These are phyloP conservation scores for Colletotrichum gloeosporioides DNA, from an alignment of 2,329 filamentous ascomycete genomes.

Conservation along the genomic window DNA sequence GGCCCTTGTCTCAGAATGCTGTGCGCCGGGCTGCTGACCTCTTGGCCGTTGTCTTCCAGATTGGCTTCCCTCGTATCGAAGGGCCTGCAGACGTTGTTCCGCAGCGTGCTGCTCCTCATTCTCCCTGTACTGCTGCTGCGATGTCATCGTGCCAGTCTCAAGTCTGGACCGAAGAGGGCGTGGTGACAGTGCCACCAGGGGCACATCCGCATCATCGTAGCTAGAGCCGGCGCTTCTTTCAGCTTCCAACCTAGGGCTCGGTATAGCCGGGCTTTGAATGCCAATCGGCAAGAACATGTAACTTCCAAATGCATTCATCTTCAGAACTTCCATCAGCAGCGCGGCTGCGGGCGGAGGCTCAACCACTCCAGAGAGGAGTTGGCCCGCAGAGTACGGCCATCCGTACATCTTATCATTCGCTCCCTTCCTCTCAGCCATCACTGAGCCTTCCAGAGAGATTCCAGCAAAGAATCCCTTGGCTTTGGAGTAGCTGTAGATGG, in stretches of 20 bases:
- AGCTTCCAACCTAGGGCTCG: not conserved
- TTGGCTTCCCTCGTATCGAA: not conserved
- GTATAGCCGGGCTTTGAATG: not conserved
- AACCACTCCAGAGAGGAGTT: not conserved
- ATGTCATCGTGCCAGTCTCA: not conserved
- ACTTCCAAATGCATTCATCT: not conserved
- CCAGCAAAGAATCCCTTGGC: not conserved
- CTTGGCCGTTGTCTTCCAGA: not conserved
- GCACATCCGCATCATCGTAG: not conserved
- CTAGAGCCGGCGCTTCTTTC: not conserved
- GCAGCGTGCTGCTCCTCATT: not conserved
- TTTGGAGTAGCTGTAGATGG: not conserved
- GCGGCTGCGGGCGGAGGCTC: not conserved
- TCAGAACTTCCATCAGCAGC: not conserved
- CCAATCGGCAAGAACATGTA: not conserved
- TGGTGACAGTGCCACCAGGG: not conserved
- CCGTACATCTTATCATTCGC: not conserved
- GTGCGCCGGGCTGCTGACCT: not conserved
- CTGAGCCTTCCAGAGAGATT: not conserved
- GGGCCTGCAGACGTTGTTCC: not conserved
- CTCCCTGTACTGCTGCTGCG: not conserved
- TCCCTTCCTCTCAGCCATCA: not conserved
- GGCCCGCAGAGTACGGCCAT: not conserved
- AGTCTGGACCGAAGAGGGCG: not conserved
- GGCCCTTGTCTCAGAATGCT: not conserved